phyloP scores from a whole-genome alignment of 495 filamentous ascomycete genomes.

The Alectoria sarmentosa region DNA sequence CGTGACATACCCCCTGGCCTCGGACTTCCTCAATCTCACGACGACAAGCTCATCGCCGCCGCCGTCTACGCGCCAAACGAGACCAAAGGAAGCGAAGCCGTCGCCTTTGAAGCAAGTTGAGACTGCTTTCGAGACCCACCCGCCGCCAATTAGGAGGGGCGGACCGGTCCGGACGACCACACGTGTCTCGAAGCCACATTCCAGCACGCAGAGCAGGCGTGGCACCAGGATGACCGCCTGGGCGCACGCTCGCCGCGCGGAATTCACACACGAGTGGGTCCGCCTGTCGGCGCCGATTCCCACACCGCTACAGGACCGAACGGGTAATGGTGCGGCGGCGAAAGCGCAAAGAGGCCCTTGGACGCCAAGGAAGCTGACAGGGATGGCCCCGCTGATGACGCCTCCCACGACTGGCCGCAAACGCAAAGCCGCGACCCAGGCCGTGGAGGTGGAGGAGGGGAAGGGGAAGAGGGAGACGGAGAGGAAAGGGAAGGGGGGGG shows the following conservation, averaged over 20 bases:
- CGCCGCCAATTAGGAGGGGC: not conserved
- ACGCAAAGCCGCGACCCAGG: not conserved
- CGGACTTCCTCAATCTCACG: not conserved
- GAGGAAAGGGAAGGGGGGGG: not conserved
- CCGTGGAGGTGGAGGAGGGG: not conserved
- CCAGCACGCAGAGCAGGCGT: not conserved
- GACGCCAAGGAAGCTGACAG: not conserved
- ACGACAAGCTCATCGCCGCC: not conserved
- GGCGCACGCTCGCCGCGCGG: too few relatives aligned
- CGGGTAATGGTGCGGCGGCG: too few relatives aligned
- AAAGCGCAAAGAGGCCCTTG: too few relatives aligned
- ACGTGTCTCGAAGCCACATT: too few relatives aligned
- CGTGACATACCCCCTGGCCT: not conserved
- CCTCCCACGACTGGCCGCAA: not conserved
- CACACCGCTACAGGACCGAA: too few relatives aligned
- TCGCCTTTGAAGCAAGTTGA: not conserved
- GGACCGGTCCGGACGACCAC: too few relatives aligned
- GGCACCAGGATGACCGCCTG: too few relatives aligned
- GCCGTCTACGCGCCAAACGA: not conserved
- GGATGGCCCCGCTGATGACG: not conserved
- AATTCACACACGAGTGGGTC: too few relatives aligned
- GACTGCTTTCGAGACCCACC: too few relatives aligned
- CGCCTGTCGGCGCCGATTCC: too few relatives aligned
- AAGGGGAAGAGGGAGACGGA: constrained; percentile 3
- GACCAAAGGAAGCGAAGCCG: not conserved